Percentiles rank a stretch among this genome's conserved stretches.
Evolutionary conservation across 352 stramenopile species (phyloP).

Genomic region (Elongisporangium prolatum): DNA sequence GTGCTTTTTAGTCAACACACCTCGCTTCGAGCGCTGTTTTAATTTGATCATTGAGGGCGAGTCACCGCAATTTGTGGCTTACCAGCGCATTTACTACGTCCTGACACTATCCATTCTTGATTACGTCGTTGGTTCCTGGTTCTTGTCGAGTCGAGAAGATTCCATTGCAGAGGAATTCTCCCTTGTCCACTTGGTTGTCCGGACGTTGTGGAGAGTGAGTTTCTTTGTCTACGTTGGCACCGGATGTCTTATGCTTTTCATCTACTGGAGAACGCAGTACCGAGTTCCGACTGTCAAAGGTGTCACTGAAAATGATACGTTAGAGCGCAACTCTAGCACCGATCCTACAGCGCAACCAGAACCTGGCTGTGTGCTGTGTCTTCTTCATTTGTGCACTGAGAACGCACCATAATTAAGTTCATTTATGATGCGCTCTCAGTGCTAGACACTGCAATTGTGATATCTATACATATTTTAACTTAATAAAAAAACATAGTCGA

Average conservation of each 20-base stretch:
- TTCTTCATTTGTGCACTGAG: conserved; percentile 22
- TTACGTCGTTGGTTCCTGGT: not conserved
- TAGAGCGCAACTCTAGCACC: not conserved
- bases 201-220: not conserved
- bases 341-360: not conserved
- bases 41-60: conserved; percentile 25
- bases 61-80: conserved; percentile 25
- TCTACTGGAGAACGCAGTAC: conserved; percentile 45
- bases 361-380: conserved; percentile 18
- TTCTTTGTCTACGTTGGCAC: not conserved
- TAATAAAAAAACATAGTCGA: not conserved
- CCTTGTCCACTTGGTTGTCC: conserved; percentile 2
- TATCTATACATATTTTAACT: not conserved
- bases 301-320: not conserved
- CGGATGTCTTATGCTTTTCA: conserved; percentile 8
- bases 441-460: not conserved
- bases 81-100: conserved; percentile 38
- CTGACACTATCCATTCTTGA: conserved; percentile 32
- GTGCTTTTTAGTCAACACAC: conserved; percentile 41
- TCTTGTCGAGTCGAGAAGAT: not conserved
- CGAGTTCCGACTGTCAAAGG: conserved; percentile 17
- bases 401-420: not conserved
- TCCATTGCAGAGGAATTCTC: not conserved
- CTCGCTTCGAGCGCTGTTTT: conserved; percentile 29
- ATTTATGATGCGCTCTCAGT: no score